Base-by-base conservation (phyloP, 1,284 basidiomycete genomes). In the Ganoderma multipileum region DNA sequence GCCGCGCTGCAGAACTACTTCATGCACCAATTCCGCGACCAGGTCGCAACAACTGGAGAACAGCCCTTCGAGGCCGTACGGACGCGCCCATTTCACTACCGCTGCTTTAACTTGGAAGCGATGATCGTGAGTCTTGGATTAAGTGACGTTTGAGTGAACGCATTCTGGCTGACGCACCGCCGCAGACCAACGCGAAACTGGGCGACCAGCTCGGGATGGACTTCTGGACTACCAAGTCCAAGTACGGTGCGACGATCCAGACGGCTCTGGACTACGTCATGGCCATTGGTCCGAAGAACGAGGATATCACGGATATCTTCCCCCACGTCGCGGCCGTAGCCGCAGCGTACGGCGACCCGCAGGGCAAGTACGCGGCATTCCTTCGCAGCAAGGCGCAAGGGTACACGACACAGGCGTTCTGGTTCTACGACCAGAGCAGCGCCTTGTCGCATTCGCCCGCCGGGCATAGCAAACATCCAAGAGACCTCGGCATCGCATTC, bases 11-110 rank as follows among this genome's bases (percentile, higher is more conserved):
- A 83, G 41, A 67, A 77, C 26, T 91, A 85, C 75, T 89, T 89
- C 77, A 73, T 71, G 11, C 76, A 79, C 23, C 77, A 79, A 41
- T 91, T 86, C 75, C 73, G 76, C 64, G 82, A 87, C 64, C 89
- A 90, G 75, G 83, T 91, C 44, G 84, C 84, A 5, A 81, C 78
- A 0, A 83, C 81, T 36, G 89, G 89, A 8, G 89, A 90, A 73
- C 86, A 89, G 77, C 88, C 88, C 1, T 85, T 87, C 62, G 89
- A 92, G 78, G 86, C 88, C 7, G 81, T 79, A 3, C 84, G 90
- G 20, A 89, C 89, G 2, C 82, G 87, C 20, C 88, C 89, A 6
- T 91, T 87, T 74, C 90, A 91, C 75, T 91, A 91, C 74, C 83
- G 87, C 14, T 83, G 84, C 23, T 91, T 89, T 79, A 91, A 91